These are phyloP conservation scores for Cymbomonas tetramitiformis DNA, from an alignment of 139 green algal genomes.

Conservation along the genomic window DNA sequence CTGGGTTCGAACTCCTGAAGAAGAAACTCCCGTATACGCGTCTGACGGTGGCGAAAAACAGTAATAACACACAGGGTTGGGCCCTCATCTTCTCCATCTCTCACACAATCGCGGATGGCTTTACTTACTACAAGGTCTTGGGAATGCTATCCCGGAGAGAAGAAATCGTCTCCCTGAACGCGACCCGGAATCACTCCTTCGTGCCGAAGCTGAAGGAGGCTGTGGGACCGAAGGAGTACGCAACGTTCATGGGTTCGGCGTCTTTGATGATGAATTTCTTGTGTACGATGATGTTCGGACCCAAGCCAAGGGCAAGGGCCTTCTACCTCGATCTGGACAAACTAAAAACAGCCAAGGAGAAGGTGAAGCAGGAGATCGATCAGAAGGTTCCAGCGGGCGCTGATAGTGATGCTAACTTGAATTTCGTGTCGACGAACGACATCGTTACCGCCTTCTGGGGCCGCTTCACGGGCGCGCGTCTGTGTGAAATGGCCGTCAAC, in stretches of 20 bases:
- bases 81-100: neutral
- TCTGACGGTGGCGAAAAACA: neutral
- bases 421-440: neutral
- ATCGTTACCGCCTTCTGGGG: neutral
- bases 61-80: neutral
- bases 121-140: neutral
- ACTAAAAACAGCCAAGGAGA: neutral
- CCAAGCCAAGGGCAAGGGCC: neutral
- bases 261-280: neutral
- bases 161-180: neutral
- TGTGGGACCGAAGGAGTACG: neutral
- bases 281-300: neutral
- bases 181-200: neutral
- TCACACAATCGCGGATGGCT: neutral
- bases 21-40: neutral
- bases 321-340: neutral
- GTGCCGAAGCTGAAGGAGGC: neutral
- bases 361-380: neutral
- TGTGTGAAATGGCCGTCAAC: neutral
- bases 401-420: no score
- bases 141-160: neutral
- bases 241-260: no score
- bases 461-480: neutral
- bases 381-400: no score
- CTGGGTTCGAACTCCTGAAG: neutral